Percentiles rank a stretch among this genome's conserved stretches.
phyloP scores from a whole-genome alignment of 2,329 filamentous ascomycete genomes.

The Chrysoporthe cubensis region DNA sequence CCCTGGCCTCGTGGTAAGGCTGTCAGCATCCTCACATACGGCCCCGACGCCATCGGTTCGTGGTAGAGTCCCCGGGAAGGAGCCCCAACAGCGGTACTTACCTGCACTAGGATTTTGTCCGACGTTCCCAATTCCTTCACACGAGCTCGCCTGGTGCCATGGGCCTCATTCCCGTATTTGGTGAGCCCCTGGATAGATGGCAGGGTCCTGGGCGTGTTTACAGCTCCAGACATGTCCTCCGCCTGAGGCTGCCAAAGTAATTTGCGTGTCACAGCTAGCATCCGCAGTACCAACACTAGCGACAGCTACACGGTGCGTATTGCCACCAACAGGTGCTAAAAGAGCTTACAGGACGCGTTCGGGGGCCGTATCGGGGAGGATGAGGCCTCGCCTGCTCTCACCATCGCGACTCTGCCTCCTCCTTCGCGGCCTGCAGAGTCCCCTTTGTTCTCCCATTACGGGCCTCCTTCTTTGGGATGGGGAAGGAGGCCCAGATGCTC shows the following conservation, averaged over 20 bases:
- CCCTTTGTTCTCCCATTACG: background rate
- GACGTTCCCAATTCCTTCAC: background rate
- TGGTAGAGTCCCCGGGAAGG: background rate
- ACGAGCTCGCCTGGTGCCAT: background rate
- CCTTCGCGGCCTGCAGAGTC: background rate
- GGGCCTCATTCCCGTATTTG: background rate
- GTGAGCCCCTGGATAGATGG: background rate
- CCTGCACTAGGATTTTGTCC: background rate
- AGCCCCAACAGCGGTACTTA: background rate
- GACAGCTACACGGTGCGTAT: background rate
- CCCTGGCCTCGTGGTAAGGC: constrained; percentile 1
- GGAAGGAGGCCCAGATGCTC: background rate
- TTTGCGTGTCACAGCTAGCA: background rate
- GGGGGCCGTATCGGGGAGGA: background rate
- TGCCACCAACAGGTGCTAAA: background rate
- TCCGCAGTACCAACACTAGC: background rate
- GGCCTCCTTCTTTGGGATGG: background rate
- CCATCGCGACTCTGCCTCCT: background rate
- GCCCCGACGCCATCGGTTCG: background rate
- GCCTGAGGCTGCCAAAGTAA: background rate
- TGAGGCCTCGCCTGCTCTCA: background rate
- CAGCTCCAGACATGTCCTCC: background rate
- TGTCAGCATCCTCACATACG: background rate
- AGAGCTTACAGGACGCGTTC: background rate
- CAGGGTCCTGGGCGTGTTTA: no score